Conservation (phyloP, 1,139 yeast genomes). For the Sugiyamaella paludigena region DNA sequence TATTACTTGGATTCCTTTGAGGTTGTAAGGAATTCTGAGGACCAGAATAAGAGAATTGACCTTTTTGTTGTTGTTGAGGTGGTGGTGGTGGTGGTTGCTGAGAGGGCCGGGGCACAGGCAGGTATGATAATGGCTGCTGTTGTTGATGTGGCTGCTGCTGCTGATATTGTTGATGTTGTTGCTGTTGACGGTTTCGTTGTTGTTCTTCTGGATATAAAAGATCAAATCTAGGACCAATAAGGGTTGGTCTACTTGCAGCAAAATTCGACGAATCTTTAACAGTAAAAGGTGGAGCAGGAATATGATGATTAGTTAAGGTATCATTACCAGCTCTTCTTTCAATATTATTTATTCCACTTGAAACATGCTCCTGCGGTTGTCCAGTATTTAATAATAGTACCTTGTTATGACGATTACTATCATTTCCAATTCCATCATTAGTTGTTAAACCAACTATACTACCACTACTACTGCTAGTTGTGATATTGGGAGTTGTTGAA, state of each 20-base stretch:
- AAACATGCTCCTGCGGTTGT: neutral
- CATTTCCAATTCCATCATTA: neutral
- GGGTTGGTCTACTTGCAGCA: constrained; percentile 14
- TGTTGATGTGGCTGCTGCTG: too few species aligned
- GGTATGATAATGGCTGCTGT: neutral
- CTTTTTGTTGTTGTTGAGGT: neutral
- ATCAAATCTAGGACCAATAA: constrained; percentile 22
- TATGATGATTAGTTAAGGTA: neutral
- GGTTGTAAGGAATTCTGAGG: too few species aligned
- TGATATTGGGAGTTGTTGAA: too few species aligned
- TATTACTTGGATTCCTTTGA: too few species aligned
- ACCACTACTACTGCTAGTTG: too few species aligned
- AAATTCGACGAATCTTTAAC: constrained; percentile 10
- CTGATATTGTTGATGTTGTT: too few species aligned
- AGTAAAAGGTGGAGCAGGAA: neutral
- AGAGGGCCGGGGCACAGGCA: constrained; percentile 2
- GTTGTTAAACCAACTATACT: neutral
- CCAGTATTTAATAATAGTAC: constrained; percentile 2
- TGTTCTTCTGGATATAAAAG: too few species aligned
- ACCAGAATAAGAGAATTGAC: neutral
- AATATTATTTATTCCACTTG: too few species aligned
- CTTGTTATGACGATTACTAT: neutral
- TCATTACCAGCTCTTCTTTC: neutral
- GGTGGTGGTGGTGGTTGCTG: neutral
- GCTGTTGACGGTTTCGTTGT: too few species aligned